Evolutionary conservation across 768 basidiomycete genomes (phyloP).

Genomic region (Mycena kentingensis): DNA sequence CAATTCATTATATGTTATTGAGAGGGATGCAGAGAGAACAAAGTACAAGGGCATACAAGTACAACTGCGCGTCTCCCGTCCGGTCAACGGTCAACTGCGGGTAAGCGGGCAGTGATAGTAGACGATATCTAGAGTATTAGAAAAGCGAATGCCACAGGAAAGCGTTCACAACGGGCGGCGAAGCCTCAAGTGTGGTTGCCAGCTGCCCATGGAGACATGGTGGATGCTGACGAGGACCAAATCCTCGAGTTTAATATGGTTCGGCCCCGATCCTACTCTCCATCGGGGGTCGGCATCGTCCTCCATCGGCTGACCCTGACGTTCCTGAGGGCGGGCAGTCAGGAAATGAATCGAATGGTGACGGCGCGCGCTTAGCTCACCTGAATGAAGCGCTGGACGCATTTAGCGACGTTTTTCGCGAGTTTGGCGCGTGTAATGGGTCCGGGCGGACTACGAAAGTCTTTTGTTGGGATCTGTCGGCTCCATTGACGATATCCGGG

Average conservation of each 20-base stretch:
- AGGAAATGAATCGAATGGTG: not conserved
- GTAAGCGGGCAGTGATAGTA: not conserved
- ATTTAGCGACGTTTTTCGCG: constrained; percentile 79
- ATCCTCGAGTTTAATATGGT: constrained; percentile 62
- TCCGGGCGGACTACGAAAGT: constrained; percentile 76
- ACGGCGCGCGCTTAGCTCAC: constrained; percentile 38
- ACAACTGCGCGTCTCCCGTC: not conserved
- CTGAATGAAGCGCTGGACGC: constrained; percentile 66
- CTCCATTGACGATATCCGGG: constrained; percentile 79
- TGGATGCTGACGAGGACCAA: constrained; percentile 77
- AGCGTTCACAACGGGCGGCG: constrained; percentile 36
- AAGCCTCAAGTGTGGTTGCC: constrained; percentile 78
- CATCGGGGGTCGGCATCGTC: constrained; percentile 63
- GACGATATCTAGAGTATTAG: not conserved
- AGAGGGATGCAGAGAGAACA: not conserved
- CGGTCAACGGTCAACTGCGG: constrained; percentile 8
- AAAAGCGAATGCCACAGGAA: too few relatives aligned
- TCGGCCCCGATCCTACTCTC: constrained; percentile 58
- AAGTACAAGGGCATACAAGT: not conserved
- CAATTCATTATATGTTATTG: too few relatives aligned
- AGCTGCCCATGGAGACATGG: constrained; percentile 80
- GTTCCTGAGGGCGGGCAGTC: constrained; percentile 41
- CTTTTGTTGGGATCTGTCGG: constrained; percentile 79
- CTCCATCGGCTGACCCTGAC: constrained; percentile 54
- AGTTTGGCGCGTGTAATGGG: constrained; percentile 77